Evolutionary conservation across 2,329 filamentous ascomycete genomes (phyloP), one percentile per base, ranked within the genome.

Genomic region (Trichoderma citrinoviride): DNA sequence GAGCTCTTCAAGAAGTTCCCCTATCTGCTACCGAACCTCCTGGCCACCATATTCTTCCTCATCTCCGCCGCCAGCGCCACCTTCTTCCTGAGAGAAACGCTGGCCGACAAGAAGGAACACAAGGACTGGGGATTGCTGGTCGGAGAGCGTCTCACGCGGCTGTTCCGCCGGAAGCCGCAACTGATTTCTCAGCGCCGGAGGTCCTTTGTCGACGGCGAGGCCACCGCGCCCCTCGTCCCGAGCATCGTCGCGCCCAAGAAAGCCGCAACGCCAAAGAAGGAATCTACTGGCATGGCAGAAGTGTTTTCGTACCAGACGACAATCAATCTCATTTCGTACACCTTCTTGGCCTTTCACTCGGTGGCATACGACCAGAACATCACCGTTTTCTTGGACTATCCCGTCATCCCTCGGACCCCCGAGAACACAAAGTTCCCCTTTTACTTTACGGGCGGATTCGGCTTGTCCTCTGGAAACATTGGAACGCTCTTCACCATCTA

Each of bases 291-390:
- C 8, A 83, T 89, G 73, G 76, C 74, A 12, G 86, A 92, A 67
- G 88, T 95, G 7, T 88, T 96, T 70, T 89, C 87, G 0, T 81
- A 81, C 1, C 92, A 96, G 75, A 91, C 91, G 0, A 82, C 84
- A 37, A 82, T 95, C 63, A 91, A 93, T 68, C 81, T 98, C 1
- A 67, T 91, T 2, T 84, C 89, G 0, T 97, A 98, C 76, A 90
- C 90, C 1, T 82, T 95, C 56, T 82, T 98, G 19, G 90, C 92
- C 0, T 83, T 96, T 55, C 93, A 97, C 76, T 88, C 87, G 0
- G 87, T 96, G 44, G 88, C 92, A 0, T 97, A 88, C 73, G 94
- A 98, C 76, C 93, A 96, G 73, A 82, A 94, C 2, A 85, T 98
- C 1, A 91, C 93, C 3, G 92, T 97, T 0, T 96, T 96, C 75